These are phyloP conservation scores for Penium margaritaceum DNA, from an alignment of 139 green algal species.

Conservation along the genomic window DNA sequence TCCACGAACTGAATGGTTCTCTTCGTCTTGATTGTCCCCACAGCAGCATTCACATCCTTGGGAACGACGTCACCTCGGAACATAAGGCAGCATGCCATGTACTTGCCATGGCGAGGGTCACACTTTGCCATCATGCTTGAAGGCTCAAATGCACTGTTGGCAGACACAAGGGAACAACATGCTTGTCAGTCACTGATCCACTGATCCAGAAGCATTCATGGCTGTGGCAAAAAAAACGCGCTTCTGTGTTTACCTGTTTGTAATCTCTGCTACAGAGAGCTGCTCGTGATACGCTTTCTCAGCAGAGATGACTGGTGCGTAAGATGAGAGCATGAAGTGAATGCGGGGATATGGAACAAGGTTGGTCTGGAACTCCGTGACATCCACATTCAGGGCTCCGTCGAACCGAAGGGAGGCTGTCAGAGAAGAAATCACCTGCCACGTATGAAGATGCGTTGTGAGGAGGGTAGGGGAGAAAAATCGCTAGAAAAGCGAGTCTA, in stretches of 20 bases:
- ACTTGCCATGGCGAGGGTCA: slow-evolving; percentile 69
- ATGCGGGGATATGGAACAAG: slow-evolving; percentile 58
- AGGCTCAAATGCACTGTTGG: slow-evolving; percentile 54
- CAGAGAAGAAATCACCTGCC: slow-evolving; percentile 46
- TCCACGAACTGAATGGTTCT: slow-evolving; percentile 96
- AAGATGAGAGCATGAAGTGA: slow-evolving; percentile 60
- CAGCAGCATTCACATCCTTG: slow-evolving; percentile 96
- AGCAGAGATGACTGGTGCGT: slow-evolving; percentile 57
- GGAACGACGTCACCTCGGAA: slow-evolving; percentile 98
- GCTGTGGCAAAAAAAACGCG: no score
- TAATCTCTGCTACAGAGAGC: slow-evolving; percentile 57
- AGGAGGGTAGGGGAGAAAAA: no score
- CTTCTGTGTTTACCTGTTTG: slow-evolving; percentile 43
- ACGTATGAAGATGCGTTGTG: no score
- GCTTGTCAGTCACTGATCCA: no score
- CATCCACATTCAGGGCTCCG: slow-evolving; percentile 57
- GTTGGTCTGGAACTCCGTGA: slow-evolving; percentile 62
- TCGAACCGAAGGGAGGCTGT: slow-evolving; percentile 60
- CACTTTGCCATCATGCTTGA: slow-evolving; percentile 59
- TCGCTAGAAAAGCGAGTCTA: no score
- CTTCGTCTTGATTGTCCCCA: slow-evolving; percentile 98
- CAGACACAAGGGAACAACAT: no score
- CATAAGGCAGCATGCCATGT: slow-evolving; percentile 99
- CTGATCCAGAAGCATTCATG: no score
- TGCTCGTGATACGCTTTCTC: slow-evolving; percentile 61